Conservation (phyloP, 345 rosid species). For the Viola odorata region DNA sequence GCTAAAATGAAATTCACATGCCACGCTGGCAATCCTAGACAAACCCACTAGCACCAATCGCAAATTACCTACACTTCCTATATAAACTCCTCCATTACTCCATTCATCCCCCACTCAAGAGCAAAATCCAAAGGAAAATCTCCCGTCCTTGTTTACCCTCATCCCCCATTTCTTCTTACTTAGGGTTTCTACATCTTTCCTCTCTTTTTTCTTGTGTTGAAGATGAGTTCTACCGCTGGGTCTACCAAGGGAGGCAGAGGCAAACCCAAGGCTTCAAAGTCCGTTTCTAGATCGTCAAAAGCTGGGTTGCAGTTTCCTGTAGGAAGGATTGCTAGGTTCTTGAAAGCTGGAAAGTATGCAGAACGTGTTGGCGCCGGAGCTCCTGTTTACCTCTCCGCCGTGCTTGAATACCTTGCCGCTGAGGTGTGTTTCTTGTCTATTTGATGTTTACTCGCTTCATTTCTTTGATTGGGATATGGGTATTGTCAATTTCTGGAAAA, state of each 20-base stretch:
- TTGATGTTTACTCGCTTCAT: not conserved
- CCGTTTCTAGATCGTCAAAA: constrained; percentile 55
- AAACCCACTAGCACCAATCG: constrained; percentile 22
- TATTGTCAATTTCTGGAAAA: not conserved
- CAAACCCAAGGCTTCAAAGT: constrained; percentile 55
- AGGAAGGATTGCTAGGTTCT: constrained; percentile 61
- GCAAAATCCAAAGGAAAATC: not conserved
- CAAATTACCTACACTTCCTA: constrained; percentile 3
- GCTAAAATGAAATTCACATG: constrained; percentile 8
- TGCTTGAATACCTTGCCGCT: constrained; percentile 77
- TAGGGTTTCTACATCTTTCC: constrained; percentile 4
- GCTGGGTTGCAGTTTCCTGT: constrained; percentile 76
- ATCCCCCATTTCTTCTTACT: not conserved
- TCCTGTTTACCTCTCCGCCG: constrained; percentile 77
- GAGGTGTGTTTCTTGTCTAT: constrained; percentile 31
- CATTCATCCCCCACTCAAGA: not conserved
- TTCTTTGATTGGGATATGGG: not conserved
- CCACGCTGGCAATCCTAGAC: constrained; percentile 48
- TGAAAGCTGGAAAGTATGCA: constrained; percentile 65
- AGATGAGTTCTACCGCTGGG: constrained; percentile 53
- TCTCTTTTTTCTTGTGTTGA: not conserved
- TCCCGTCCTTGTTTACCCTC: too few relatives aligned
- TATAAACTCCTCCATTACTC: constrained; percentile 11
- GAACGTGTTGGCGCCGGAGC: constrained; percentile 68
- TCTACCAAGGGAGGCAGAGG: constrained; percentile 66